Base-by-base conservation (phyloP, 768 basidiomycete genomes). In the Boletales sp. region DNA sequence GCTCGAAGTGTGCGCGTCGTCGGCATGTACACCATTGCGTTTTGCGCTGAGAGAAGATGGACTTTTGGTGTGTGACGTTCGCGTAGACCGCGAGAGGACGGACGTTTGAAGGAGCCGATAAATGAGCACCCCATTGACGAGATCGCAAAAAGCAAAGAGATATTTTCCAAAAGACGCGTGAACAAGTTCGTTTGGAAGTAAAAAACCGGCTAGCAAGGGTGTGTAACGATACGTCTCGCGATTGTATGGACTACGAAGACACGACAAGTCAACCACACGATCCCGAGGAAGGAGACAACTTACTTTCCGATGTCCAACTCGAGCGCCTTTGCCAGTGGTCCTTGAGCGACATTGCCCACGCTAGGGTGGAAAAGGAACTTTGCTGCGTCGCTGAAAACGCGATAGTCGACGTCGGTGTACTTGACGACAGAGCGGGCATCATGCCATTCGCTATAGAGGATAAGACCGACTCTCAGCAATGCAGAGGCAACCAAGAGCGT, bases 351-450 rank as follows among this genome's bases (percentile, higher is more conserved):
- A 59, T 85, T 86, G 24, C 55, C 67, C 29, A 63, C 53, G n/a
- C 69, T 58, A 46, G 84, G 79, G 40, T 74, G 61, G 24, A 81
- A 65, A 30, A 90, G 61, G 63, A 90, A 91, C 37, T 70, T 73
- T 1, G 93, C 84, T 5, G 97, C 97, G 66, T 98, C 95, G 40
- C 81, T 88, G 74, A 97, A 97, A 58, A 99, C 95, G 34, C 83
- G 80, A 69, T 97, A 98, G 70, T 99, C 97, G 56, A 98, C 78
- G 69, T 99, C 97, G n/a, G 97, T 98, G 65, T 98, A 99, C 68
- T 94, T 94, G 19, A 97, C 84, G 29, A 82, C 67, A 1, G 88
- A 90, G 57, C 73, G 83, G 14, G 80, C 80, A 59, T 97, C 93
- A 51, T 94, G 92, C 82, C 89, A 92, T 71, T 90, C 88, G 62